A percentile compares a stretch with the other conserved stretches of the same genome.
phyloP scores from a whole-genome alignment of 352 stramenopile genomes.

The Phytophthora rubi region DNA sequence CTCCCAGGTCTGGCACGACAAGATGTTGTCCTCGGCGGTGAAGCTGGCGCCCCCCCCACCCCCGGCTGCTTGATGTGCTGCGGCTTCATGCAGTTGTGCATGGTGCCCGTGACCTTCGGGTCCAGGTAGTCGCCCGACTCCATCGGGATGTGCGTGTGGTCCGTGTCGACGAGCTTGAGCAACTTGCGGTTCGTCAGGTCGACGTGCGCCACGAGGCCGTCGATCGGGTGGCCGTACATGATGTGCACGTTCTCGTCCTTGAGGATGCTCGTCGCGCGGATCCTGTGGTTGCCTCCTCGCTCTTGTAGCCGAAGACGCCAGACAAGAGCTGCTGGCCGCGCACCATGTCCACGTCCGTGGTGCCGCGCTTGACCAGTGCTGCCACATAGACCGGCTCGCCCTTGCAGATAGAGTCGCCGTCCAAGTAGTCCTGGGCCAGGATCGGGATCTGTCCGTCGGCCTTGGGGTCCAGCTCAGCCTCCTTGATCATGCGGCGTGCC shows the following conservation, averaged over 20 bases:
- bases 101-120: conserved; percentile 42
- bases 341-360: too few relatives aligned
- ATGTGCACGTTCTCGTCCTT: conserved; percentile 43
- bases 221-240: conserved; percentile 58
- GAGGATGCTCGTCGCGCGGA: conserved; percentile 55
- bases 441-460: too few relatives aligned
- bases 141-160: conserved; percentile 50
- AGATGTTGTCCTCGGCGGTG: conserved; percentile 62
- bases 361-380: too few relatives aligned
- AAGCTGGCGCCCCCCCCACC: conserved; percentile 62
- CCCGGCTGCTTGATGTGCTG: conserved; percentile 77
- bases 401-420: too few relatives aligned
- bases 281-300: conserved; percentile 49
- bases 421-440: too few relatives aligned
- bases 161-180: conserved; percentile 50
- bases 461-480: too few relatives aligned
- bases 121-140: conserved; percentile 55
- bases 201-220: conserved; percentile 52
- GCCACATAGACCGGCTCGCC: too few relatives aligned
- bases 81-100: conserved; percentile 58
- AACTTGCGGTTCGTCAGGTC: conserved; percentile 51
- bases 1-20: conserved; percentile 84
- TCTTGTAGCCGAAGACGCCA: too few relatives aligned
- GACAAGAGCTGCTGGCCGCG: too few relatives aligned
- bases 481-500: too few relatives aligned